Conservation (phyloP, 78 protist genomes). For the Creolimax fragrantissima region DNA sequence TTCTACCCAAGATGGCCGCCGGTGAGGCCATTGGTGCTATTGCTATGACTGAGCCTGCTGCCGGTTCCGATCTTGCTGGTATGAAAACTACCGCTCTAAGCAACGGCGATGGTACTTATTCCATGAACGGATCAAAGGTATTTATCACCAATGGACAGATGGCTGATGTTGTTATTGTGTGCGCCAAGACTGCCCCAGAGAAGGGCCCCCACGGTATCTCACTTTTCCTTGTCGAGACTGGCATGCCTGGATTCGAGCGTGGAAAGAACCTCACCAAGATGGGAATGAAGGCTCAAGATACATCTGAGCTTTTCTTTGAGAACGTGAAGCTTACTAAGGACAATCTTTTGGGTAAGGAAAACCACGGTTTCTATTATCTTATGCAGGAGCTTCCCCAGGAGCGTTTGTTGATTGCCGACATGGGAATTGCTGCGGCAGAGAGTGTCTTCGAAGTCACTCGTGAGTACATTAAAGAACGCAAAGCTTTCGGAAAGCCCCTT, state of each 20-base stretch:
- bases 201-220: constrained; percentile 34
- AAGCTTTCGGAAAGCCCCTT: constrained; percentile 36
- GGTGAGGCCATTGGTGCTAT: constrained; percentile 35
- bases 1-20: background rate
- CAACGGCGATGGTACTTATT: constrained; percentile 54
- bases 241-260: background rate
- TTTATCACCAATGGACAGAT: constrained; percentile 45
- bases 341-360: constrained; percentile 22
- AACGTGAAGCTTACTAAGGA: constrained; percentile 17
- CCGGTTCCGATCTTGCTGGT: constrained; percentile 70
- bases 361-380: constrained; percentile 38
- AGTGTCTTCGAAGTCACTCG: constrained; percentile 22
- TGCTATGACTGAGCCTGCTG: constrained; percentile 64
- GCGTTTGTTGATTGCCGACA: constrained; percentile 29
- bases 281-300: constrained; percentile 54
- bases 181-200: constrained; percentile 41
- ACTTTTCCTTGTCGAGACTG: constrained; percentile 40
- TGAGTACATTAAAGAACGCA: constrained; percentile 35
- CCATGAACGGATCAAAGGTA: constrained; percentile 22
- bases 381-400: constrained; percentile 54
- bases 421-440: constrained; percentile 22
- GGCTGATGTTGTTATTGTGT: constrained; percentile 16
- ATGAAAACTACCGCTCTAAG: constrained; percentile 43
- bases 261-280: constrained; percentile 42
- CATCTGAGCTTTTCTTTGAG: constrained; percentile 47